These are phyloP conservation scores for Penicillium ochrochloron DNA, from an alignment of 495 filamentous ascomycete genomes.

Conservation along the genomic window DNA sequence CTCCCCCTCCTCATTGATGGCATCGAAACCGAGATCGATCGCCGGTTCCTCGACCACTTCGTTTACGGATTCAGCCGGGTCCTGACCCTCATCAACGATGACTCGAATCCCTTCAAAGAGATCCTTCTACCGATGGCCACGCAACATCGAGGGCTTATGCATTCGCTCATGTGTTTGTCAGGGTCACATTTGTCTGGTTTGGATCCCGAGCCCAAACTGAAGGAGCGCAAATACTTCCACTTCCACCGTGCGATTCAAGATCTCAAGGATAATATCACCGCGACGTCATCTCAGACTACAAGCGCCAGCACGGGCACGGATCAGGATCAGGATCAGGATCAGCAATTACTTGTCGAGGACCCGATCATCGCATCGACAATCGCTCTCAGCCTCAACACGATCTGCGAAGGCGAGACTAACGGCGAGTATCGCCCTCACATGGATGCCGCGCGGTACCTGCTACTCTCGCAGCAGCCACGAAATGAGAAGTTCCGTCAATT, in stretches of 20 bases:
- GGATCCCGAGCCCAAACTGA: conserved; percentile 49
- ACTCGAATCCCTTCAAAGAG: conserved; percentile 87
- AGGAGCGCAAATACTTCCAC: conserved; percentile 54
- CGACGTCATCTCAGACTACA: conserved; percentile 31
- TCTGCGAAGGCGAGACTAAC: conserved; percentile 74
- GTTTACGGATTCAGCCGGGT: conserved; percentile 79
- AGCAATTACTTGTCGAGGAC: conserved; percentile 52
- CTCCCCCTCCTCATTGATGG: conserved; percentile 82
- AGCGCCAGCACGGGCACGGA: conserved; percentile 8
- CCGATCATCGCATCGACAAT: conserved; percentile 79
- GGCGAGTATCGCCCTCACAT: conserved; percentile 86
- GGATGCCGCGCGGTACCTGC: conserved; percentile 71
- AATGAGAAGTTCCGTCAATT: conserved; percentile 75
- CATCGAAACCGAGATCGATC: conserved; percentile 83
- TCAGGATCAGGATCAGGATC: conserved; percentile 17
- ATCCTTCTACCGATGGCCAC: conserved; percentile 86
- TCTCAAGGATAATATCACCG: conserved; percentile 50
- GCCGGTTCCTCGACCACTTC: conserved; percentile 85
- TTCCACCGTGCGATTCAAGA: conserved; percentile 53
- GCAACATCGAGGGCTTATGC: conserved; percentile 85
- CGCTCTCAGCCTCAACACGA: conserved; percentile 78
- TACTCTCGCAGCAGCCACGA: conserved; percentile 60
- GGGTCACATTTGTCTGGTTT: conserved; percentile 73
- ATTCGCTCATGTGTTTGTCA: conserved; percentile 85
- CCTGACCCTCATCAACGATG: conserved; percentile 80